A percentile compares a stretch with the other conserved stretches of the same genome.
These are phyloP conservation scores for Mycena sanguinolenta DNA, from an alignment of 768 basidiomycete genomes.

Conservation along the genomic window DNA sequence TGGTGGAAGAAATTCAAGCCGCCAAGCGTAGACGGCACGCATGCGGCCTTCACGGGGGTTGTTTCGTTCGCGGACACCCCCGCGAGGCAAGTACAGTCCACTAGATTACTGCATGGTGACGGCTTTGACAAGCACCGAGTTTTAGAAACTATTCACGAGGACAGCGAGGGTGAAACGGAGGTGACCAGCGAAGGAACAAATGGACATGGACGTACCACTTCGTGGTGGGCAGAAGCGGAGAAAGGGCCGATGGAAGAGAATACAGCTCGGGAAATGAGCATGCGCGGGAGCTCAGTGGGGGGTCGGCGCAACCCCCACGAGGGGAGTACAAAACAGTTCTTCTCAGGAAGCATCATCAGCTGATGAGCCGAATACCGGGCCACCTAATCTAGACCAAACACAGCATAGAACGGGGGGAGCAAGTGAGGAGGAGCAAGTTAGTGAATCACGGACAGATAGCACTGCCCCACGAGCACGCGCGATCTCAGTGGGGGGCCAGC, in stretches of 20 bases:
- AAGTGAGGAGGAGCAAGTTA: neutral
- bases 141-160: no score
- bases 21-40: neutral
- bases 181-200: no score
- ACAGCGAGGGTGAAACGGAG: neutral
- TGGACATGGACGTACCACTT: no score
- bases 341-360: no score
- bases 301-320: no score
- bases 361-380: neutral
- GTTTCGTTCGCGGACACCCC: conserved; percentile 15
- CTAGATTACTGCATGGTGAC: no score
- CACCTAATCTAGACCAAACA: neutral
- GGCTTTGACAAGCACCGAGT: no score
- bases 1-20: neutral
- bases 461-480: neutral
- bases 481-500: conserved; percentile 9
- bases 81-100: conserved; percentile 13
- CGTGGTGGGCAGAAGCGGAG: no score
- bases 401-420: neutral
- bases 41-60: conserved; percentile 13
- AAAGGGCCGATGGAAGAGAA: no score
- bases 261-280: no score
- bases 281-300: no score
- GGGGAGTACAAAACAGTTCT: no score
- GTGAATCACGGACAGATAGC: neutral